Conservation (phyloP, 768 basidiomycete species). For the Dentipellis sp. region DNA sequence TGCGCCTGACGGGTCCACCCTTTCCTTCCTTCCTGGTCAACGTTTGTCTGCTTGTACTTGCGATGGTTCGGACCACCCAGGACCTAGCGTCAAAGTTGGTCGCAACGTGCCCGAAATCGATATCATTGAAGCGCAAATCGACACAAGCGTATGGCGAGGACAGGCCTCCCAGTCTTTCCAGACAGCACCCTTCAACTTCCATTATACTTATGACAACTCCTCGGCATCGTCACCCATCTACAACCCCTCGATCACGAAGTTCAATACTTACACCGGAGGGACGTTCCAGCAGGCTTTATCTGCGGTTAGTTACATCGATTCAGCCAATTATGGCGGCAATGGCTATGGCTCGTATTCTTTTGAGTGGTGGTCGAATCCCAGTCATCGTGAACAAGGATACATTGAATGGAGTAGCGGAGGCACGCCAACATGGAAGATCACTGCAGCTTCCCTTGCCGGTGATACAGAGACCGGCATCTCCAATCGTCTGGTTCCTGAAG, state of each 20-base stretch:
- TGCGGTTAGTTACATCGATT: constrained; percentile 47
- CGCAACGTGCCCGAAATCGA: constrained; percentile 91
- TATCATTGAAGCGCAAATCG: constrained; percentile 76
- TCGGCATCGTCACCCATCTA: constrained; percentile 44
- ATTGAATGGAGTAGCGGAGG: constrained; percentile 78
- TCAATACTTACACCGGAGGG: constrained; percentile 67
- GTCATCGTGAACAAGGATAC: constrained; percentile 54
- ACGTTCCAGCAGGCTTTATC: constrained; percentile 69
- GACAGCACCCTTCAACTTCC: constrained; percentile 66
- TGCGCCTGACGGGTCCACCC: constrained; percentile 33
- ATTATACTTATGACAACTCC: constrained; percentile 51
- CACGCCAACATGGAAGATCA: constrained; percentile 61
- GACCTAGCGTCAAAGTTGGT: constrained; percentile 53
- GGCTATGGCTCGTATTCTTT: constrained; percentile 58
- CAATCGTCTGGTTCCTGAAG: constrained; percentile 68
- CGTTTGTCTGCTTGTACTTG: constrained; percentile 85
- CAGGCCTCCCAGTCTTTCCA: constrained; percentile 79
- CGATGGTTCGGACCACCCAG: constrained; percentile 78
- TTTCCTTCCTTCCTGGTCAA: constrained; percentile 84
- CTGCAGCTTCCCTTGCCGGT: constrained; percentile 55
- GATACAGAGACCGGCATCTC: constrained; percentile 50
- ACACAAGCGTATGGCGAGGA: constrained; percentile 39
- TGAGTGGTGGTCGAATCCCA: constrained; percentile 78
- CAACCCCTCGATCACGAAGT: constrained; percentile 36
- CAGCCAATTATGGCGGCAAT: constrained; percentile 44